Conservation (phyloP, 2,329 filamentous ascomycete genomes). For the Thelonectria rubi region DNA sequence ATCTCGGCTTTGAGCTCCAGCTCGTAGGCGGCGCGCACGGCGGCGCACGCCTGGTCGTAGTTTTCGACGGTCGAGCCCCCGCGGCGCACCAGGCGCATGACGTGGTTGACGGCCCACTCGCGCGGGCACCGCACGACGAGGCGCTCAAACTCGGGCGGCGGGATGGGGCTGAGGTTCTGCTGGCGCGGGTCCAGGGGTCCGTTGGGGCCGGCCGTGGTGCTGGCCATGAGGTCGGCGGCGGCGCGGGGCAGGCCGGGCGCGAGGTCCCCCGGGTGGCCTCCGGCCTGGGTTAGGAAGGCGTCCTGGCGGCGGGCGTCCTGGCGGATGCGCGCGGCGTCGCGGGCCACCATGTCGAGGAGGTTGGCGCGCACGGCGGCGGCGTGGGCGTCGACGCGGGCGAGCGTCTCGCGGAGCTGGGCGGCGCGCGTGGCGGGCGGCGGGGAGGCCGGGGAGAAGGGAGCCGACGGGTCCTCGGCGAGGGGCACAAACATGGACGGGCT, state of each 20-base stretch:
- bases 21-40: slow-evolving; percentile 29
- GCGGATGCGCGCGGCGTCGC: slow-evolving; percentile 46
- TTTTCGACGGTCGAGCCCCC: slow-evolving; percentile 33
- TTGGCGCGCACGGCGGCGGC: slow-evolving; percentile 43
- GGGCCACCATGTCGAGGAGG: slow-evolving; percentile 42
- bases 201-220: slow-evolving; percentile 40
- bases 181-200: slow-evolving; percentile 6
- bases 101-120: slow-evolving; percentile 33
- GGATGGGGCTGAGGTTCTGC: slow-evolving; percentile 14
- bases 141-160: slow-evolving; percentile 30
- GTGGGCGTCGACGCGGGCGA: slow-evolving; percentile 41
- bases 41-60: slow-evolving; percentile 39
- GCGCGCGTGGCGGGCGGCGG: slow-evolving; percentile 21
- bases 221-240: slow-evolving; percentile 41
- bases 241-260: slow-evolving; percentile 16
- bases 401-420: slow-evolving; percentile 32
- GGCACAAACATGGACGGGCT: slow-evolving; percentile 49
- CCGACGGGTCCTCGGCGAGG: slow-evolving; percentile 38
- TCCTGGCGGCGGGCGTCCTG: slow-evolving; percentile 36
- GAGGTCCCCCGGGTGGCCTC: slow-evolving; percentile 2
- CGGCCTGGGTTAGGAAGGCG: slow-evolving; percentile 1
- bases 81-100: slow-evolving; percentile 33
- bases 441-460: slow-evolving; percentile 28
- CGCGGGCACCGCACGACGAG: slow-evolving; percentile 29
- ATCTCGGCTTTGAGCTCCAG: slow-evolving; percentile 37